Conservation (phyloP, 306 rosid genomes). For the Fagus crenata region DNA sequence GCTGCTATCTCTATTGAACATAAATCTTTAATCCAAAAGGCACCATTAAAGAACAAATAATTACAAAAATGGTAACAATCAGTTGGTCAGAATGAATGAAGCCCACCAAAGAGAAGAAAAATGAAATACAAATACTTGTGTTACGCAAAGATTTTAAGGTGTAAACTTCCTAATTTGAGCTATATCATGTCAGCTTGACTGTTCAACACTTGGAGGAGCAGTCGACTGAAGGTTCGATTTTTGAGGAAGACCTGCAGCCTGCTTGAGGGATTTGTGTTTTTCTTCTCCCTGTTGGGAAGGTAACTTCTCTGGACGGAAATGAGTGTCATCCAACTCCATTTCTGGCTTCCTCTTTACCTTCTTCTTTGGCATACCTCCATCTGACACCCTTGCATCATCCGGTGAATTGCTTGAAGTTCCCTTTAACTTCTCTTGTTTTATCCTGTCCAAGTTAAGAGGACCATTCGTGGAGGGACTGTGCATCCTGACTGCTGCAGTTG, state of each 20-base stretch:
- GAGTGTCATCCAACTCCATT: slow-evolving; percentile 57
- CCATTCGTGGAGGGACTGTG: slow-evolving; percentile 56
- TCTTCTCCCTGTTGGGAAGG: slow-evolving; percentile 67
- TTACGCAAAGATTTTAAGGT: slow-evolving; percentile 35
- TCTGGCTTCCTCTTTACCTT: slow-evolving; percentile 83
- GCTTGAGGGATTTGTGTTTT: slow-evolving; percentile 59
- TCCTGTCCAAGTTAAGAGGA: slow-evolving; percentile 33
- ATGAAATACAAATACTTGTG: slow-evolving; percentile 25
- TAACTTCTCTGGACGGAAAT: slow-evolving; percentile 54
- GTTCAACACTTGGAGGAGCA: slow-evolving; percentile 67
- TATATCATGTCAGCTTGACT: slow-evolving; percentile 71
- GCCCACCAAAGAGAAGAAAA: slow-evolving; percentile 28
- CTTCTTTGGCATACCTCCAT: slow-evolving; percentile 62
- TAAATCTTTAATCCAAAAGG: slow-evolving; percentile 50
- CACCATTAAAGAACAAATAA: slow-evolving; percentile 48
- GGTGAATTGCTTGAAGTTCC: slow-evolving; percentile 54
- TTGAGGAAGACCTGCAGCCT: slow-evolving; percentile 47
- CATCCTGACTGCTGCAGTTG: slow-evolving; percentile 42
- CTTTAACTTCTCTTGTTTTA: slow-evolving; percentile 70
- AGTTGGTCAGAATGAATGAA: slow-evolving; percentile 37
- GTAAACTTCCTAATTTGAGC: slow-evolving; percentile 42
- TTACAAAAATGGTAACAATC: slow-evolving; percentile 65
- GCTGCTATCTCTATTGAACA: slow-evolving; percentile 41
- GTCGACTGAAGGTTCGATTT: slow-evolving; percentile 65
- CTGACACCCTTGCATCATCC: slow-evolving; percentile 60